Base-by-base conservation (phyloP, 2,329 filamentous ascomycete genomes). In the Myriosclerotinia duriaeana region DNA sequence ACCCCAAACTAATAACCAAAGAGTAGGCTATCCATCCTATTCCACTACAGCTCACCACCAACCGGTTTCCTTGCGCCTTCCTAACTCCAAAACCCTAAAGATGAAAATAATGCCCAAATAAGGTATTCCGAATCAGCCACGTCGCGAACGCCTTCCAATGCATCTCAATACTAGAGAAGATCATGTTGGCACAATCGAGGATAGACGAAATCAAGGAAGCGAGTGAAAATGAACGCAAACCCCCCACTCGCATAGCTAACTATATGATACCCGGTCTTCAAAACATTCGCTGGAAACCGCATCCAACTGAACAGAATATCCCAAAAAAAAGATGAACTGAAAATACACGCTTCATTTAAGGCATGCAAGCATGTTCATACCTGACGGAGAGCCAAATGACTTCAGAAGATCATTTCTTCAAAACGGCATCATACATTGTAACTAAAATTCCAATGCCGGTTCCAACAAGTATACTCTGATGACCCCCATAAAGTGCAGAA, bases 381-480 rank as follows among this genome's bases (percentile, higher is more conserved):
- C 53, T 42, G 8, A 38, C 26, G 22, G 55, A 26, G 15, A 58
- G n/a, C n/a, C 15, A 26, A 20, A 12, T 40, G 22, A 30, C 48
- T n/a, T n/a, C 36, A 30, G 9, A 34, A 30, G 6, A 53, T 69
- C 82, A 89, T 77, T 88, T 91, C 79, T 85, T 88, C 75, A 93
- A 78, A 34, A 91, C 87, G 50, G 90, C 91, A 71, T 94, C 91
- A 77, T 93, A 95, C 69, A 95, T 78, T 70, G 89, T 89, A 58
- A 88, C 82, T 38, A 93, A 74, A 30, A 85, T 84, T 5, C 88
- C 89, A 71, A 94, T 86, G 65, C 84, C 85, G 8, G 88, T 82
- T 58, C 89, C 89, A 44, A 89, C 85, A 58, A 93, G 77, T 59
- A 92, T 80, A 46, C 89, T 89, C 73, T 86, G 83, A 78, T 88